These are phyloP conservation scores for Ceratobasidium sp. DNA, from an alignment of 1,284 basidiomycete species.

Conservation along the genomic window DNA sequence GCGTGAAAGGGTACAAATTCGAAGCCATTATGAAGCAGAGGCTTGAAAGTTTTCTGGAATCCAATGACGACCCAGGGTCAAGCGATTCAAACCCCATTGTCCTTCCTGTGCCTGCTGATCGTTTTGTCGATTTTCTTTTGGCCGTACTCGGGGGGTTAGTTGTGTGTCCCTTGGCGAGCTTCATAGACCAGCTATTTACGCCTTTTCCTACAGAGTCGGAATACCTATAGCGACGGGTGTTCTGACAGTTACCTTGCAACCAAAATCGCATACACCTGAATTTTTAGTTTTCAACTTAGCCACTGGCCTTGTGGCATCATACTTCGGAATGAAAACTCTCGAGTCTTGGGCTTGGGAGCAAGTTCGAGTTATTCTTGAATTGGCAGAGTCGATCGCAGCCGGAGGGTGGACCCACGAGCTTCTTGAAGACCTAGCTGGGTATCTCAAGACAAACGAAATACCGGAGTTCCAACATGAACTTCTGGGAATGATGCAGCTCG, in stretches of 20 bases:
- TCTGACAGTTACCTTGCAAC: neutral
- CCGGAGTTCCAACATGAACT: neutral
- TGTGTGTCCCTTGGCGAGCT: too few species aligned
- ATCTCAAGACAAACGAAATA: neutral
- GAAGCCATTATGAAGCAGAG: too few species aligned
- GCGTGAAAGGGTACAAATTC: too few species aligned
- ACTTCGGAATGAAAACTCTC: neutral
- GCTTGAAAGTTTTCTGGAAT: neutral
- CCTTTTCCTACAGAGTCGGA: neutral
- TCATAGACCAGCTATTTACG: too few species aligned
- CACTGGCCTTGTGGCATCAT: neutral
- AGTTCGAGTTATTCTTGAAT: neutral
- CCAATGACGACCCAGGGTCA: neutral
- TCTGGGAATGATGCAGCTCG: neutral
- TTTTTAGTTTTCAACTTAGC: neutral
- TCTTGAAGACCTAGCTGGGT: too few species aligned
- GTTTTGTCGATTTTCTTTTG: neutral
- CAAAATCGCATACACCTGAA: neutral
- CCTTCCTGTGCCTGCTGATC: neutral
- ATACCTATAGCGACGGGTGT: neutral
- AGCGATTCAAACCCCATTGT: slow-evolving; percentile 4
- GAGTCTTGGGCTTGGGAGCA: slow-evolving; percentile 4
- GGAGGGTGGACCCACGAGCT: too few species aligned
- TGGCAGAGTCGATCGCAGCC: neutral
- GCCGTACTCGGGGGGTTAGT: slow-evolving; percentile 5